Base-by-base conservation (phyloP, 441 rosid species). In the Erodium moschatum region DNA sequence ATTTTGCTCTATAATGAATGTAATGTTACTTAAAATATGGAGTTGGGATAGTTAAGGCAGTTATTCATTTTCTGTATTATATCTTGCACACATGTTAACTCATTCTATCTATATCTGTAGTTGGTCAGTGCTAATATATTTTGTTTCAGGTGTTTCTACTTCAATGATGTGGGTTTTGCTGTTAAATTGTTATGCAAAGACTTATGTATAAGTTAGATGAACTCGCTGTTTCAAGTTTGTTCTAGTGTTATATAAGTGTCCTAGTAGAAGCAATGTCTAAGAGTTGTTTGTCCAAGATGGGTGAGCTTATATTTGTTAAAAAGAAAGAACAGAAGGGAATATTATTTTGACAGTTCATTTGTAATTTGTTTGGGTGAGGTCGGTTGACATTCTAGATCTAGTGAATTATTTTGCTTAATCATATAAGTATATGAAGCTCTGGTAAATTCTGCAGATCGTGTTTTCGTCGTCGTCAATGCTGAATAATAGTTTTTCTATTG, bases 401-500 rank as follows among this genome's bases (percentile, higher is more conserved):
- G 48, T 42, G 48, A 42, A 42, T 42, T 42, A 42, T 42, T 42
- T 0, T 42, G 48, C 12, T 42, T 68, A 29, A 56, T 64, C 11
- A 62, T 46, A 19, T n/a, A 38, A 18, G 63, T 65, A 71, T 64
- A 61, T 69, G 19, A 24, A 19, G 16, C 61, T 11, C 40, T 29
- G 10, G 64, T 69, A 70, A 40, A 58, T 44, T 63, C 50, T 70
- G 46, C 74, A 86, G 93, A 74, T 83, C 31, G 42, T 86, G 76
- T 69, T 80, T 67, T 85, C 87, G 40, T 77, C 88, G 16, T 75
- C 67, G 1, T 74, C 81, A 11, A 68, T 5, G 65, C 0, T 67
- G 21, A 61, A 50, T 12, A 77, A 58, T 61, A 80, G 82, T 74
- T 72, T 82, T 16, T 65, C 87, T 61, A 78, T 88, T 74, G 65